Evolutionary conservation across 1,284 basidiomycete genomes (phyloP), one percentile per base, ranked within the genome.

Genomic region (Ganoderma lingzhi): DNA sequence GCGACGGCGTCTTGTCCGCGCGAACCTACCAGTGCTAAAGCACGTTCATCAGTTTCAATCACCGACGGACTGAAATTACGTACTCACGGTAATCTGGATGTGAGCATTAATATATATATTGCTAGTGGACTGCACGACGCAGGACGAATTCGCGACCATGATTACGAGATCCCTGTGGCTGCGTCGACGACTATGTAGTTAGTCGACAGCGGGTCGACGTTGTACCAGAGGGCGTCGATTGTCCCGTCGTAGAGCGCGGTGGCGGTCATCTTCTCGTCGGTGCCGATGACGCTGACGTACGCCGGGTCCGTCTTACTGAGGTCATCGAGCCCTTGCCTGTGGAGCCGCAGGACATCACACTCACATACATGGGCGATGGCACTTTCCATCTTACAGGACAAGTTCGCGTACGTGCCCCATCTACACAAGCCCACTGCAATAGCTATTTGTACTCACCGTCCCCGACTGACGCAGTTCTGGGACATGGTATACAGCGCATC

Each of bases 141-240:
- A 65, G 10, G 45, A 62, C 28, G 37, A 41, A 10, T 32, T 23
- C 15, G 41, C 42, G 41, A 62, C 48, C 37, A 51, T 30, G 8
- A 65, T 56, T 69, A 63, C 23, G 68, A 61, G 41, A 69, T 63
- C 8, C 59, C 53, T 1, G 23, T 12, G 8, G 45, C 5, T 17
- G 61, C 63, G 51, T 65, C 64, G 15, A 69, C 3, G 15, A 59
- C 37, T 9, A 42, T 65, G 56, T 32, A 59, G 14, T 65, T 62
- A 15, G 35, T 60, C 23, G 63, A 44, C 2, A 61, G 15, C 14
- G 55, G 55, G 14, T 55, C 64, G 41, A 59, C 5, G 28, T 23
- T 19, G 30, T 65, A 65, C 64, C 64, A 65, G 2, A 35, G 28
- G 15, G 63, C 37, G 30, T 28, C 30, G 23, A 65, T 8, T 4